Conservation (phyloP, 306 rosid species). For the Dalbergia oliveri region DNA sequence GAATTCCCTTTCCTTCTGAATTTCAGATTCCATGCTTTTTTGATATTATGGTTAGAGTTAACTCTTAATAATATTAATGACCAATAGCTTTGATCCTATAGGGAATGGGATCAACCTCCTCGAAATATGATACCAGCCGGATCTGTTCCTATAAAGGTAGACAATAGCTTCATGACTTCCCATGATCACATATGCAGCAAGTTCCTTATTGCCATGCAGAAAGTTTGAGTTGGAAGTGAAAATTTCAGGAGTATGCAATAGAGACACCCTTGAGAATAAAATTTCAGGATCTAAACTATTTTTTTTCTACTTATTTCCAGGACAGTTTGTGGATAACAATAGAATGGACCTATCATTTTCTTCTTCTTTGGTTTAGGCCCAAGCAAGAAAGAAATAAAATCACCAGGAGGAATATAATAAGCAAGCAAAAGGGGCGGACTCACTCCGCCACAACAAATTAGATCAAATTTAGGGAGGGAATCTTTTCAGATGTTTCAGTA, state of each 20-base stretch:
- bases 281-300: no score
- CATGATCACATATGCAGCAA: conserved; percentile 18
- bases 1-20: conserved; percentile 9
- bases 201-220: conserved; percentile 40
- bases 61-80: conserved; percentile 7
- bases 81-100: conserved; percentile 45
- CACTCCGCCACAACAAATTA: background rate
- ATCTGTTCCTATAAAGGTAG: conserved; percentile 76
- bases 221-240: conserved; percentile 36
- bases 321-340: no score
- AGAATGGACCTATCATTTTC: no score
- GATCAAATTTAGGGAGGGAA: conserved; percentile 36
- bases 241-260: conserved; percentile 81
- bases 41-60: background rate
- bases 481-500: conserved; percentile 24
- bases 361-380: no score
- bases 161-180: conserved; percentile 24
- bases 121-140: conserved; percentile 72
- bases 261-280: conserved; percentile 86
- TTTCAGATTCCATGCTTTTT: conserved; percentile 9
- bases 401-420: conserved; percentile 1
- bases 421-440: conserved; percentile 3
- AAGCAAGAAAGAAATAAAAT: conserved; percentile 3
- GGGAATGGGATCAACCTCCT: conserved; percentile 96
- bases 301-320: no score